phyloP scores from a whole-genome alignment of 179 eudicot genomes.

The Camellia oleifera region DNA sequence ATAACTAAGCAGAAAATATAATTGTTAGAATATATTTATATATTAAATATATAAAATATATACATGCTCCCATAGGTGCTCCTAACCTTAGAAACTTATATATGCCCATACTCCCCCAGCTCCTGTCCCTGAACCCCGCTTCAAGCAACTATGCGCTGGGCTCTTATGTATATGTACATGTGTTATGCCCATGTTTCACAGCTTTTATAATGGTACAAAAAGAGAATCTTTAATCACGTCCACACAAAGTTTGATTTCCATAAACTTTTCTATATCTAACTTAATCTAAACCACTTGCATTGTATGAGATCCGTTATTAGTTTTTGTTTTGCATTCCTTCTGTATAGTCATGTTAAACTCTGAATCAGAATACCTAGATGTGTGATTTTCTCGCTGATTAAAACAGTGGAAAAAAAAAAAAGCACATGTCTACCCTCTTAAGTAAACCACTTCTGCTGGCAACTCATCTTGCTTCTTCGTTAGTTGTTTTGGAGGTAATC shows the following conservation, averaged over 20 bases:
- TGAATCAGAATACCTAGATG: neutral
- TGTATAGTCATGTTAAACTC: neutral
- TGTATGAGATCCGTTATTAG: neutral
- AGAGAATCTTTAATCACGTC: neutral
- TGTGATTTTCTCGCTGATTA: neutral
- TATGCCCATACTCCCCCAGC: too few species aligned
- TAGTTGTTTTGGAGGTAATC: neutral
- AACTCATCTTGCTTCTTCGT: neutral
- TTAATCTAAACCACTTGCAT: neutral
- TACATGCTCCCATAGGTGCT: too few species aligned
- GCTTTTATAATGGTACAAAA: conserved; percentile 2
- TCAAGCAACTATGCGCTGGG: neutral
- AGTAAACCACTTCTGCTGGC: neutral
- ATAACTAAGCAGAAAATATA: too few species aligned
- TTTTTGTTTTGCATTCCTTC: neutral
- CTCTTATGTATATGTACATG: neutral
- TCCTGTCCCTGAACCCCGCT: too few species aligned
- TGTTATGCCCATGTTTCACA: neutral
- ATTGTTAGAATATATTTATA: too few species aligned
- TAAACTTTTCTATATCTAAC: neutral
- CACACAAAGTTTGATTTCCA: neutral
- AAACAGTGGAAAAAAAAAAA: neutral
- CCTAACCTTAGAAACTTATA: too few species aligned
- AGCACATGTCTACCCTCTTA: neutral
- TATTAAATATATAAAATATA: too few species aligned